Evolutionary conservation across 179 eudicot genomes (phyloP).

Genomic region (Silene noctiflora): DNA sequence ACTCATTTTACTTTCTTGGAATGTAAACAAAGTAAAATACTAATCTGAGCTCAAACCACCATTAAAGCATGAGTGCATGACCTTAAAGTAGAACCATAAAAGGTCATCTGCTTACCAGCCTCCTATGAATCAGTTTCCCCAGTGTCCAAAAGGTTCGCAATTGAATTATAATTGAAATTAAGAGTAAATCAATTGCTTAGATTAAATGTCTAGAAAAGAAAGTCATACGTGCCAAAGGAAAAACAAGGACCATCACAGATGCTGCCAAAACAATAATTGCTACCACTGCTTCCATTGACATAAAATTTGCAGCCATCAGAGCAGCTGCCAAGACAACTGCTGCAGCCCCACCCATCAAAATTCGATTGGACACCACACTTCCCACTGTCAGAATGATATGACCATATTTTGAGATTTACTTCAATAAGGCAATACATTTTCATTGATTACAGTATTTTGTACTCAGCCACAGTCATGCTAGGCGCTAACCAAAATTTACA

Average conservation of each 20-base stretch:
- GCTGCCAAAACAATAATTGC: constrained; percentile 55
- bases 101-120: constrained; percentile 14
- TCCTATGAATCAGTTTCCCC: constrained; percentile 11
- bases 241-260: constrained; percentile 39
- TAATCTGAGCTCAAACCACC: neutral
- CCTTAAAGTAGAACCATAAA: constrained; percentile 11
- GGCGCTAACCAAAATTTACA: neutral
- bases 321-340: constrained; percentile 68
- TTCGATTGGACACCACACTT: constrained; percentile 38
- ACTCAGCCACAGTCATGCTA: neutral
- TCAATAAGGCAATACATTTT: constrained; percentile 21
- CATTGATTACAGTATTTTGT: constrained; percentile 18
- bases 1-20: neutral
- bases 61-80: constrained; percentile 14
- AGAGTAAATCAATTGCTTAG: constrained; percentile 24
- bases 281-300: constrained; percentile 53
- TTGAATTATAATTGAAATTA: neutral
- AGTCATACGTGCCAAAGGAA: constrained; percentile 41
- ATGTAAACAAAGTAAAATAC: neutral
- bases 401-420: constrained; percentile 35
- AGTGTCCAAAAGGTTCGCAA: constrained; percentile 9
- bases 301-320: constrained; percentile 59
- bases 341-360: constrained; percentile 45
- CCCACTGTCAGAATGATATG: constrained; percentile 47
- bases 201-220: constrained; percentile 33